Percentiles rank a stretch among this genome's conserved stretches.
These are phyloP conservation scores for Cutaneotrichosporon mucoides DNA, from an alignment of 1,284 basidiomycete genomes.

Conservation along the genomic window DNA sequence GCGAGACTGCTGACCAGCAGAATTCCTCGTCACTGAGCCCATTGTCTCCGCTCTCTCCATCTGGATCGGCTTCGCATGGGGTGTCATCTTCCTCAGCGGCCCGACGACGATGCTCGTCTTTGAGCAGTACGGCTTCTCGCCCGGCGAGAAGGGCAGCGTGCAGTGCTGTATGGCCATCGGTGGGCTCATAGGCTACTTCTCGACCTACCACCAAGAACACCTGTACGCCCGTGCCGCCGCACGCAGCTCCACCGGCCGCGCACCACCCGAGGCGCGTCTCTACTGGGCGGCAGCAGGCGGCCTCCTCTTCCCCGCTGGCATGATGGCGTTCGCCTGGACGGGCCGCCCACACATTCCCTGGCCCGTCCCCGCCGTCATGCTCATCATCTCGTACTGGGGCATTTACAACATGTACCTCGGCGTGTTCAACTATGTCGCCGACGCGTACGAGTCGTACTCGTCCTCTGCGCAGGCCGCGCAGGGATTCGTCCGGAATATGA, in stretches of 20 bases:
- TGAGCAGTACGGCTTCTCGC: conserved; percentile 37
- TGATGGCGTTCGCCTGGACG: conserved; percentile 44
- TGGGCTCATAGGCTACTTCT: conserved; percentile 65
- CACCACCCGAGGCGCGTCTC: conserved; percentile 51
- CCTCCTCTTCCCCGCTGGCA: conserved; percentile 39
- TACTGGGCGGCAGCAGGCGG: conserved; percentile 48
- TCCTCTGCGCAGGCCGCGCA: conserved; percentile 49
- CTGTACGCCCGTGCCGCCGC: conserved; percentile 31
- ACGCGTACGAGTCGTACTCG: conserved; percentile 45
- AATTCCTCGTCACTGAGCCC: conserved; percentile 50
- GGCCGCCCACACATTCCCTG: conserved; percentile 33
- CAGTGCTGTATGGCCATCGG: conserved; percentile 49
- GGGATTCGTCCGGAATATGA: conserved; percentile 42
- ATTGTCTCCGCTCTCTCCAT: conserved; percentile 49
- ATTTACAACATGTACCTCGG: conserved; percentile 40
- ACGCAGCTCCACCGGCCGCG: conserved; percentile 36
- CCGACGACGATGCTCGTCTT: conserved; percentile 38
- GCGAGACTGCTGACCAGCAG: conserved; percentile 23
- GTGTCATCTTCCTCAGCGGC: conserved; percentile 38
- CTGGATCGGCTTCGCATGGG: conserved; percentile 51
- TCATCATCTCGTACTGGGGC: conserved; percentile 33
- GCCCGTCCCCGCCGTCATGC: conserved; percentile 37
- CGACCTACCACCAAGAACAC: conserved; percentile 54
- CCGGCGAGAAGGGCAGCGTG: conserved; percentile 42
- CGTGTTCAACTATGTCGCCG: conserved; percentile 43